Base-by-base conservation (phyloP, 805 yeast species). In the Sugiyamaella americana region DNA sequence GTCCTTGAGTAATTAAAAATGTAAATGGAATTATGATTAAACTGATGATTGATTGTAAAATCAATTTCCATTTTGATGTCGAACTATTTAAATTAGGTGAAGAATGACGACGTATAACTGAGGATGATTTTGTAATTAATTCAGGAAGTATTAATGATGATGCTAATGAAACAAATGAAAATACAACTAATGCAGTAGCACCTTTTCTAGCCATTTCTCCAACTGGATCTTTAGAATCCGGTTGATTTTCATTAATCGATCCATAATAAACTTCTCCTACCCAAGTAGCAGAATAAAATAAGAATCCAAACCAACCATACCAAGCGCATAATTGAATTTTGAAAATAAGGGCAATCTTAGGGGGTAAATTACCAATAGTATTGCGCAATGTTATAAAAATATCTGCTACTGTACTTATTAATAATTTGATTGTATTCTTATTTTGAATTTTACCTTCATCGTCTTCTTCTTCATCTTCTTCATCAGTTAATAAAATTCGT, bases 251-350 rank as follows among this genome's bases (percentile, higher is more conserved):
- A n/a, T 17, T 41, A 16, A 40, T 19, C 60, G 41, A 61, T 52
- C 51, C 73, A 72, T 41, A 59, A 67, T 76, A 79, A 6, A 80
- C 65, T 50, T 78, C 84, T 0, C 82, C 82, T 17, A 80, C 83
- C 63, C 79, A 80, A 0, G 84, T 78, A 1, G 85, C 74, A 1
- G 84, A 78, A 56, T 80, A 80, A 51, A 79, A 80, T 32, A 80
- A 57, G 72, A 80, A 74, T 1, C 82, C 79, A 60, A 80, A 80
- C 68, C 82, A 80, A 1, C 84, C 83, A 41, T 78, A 74, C 85
- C 86, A 80, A 0, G 85, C 84, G 58, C 75, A 76, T 44, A 80
- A 71, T 57, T 80, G 83, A 2, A 79, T 76, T 40, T 62, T 65
- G 52, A 82, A 78, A 2, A 80, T 76, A 0, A 69, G 59, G 40